Conservation (phyloP, 352 stramenopile genomes). For the Globisporangium acanthophoron region DNA sequence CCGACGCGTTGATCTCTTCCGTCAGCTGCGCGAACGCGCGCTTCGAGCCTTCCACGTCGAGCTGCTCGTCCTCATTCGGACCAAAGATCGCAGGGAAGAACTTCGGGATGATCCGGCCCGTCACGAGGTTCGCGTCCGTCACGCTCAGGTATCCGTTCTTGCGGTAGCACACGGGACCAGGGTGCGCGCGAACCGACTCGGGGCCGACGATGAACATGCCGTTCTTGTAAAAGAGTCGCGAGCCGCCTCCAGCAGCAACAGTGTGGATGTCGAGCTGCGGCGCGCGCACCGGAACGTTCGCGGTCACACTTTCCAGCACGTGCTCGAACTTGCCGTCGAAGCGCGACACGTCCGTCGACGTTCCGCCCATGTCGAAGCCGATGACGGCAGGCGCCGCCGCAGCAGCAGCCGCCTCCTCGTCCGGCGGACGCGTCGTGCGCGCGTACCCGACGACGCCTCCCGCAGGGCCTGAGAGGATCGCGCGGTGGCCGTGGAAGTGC, state of each 20-base stretch:
- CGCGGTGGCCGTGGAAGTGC: slow-evolving; percentile 89
- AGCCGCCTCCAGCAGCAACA: slow-evolving; percentile 96
- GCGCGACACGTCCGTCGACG: slow-evolving; percentile 96
- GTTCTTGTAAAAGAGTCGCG: slow-evolving; percentile 94
- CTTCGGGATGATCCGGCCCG: slow-evolving; percentile 94
- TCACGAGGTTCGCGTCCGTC: slow-evolving; percentile 98
- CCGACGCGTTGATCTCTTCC: slow-evolving; percentile 78
- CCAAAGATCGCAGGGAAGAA: slow-evolving; percentile 99
- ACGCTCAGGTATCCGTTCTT: slow-evolving; percentile 96
- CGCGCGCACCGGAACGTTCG: slow-evolving; percentile 96
- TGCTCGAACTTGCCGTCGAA: slow-evolving; percentile 97
- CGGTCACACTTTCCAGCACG: slow-evolving; percentile 98
- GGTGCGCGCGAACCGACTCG: slow-evolving; percentile 95
- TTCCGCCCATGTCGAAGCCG: slow-evolving; percentile 99
- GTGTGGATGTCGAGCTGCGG: slow-evolving; percentile 99
- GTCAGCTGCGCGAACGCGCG: slow-evolving; percentile 90
- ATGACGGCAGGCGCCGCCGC: slow-evolving; percentile 74
- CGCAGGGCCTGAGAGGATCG: slow-evolving; percentile 93
- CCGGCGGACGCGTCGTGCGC: slow-evolving; percentile 81
- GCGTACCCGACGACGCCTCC: slow-evolving; percentile 97
- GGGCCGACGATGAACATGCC: slow-evolving; percentile 97
- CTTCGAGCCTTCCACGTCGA: slow-evolving; percentile 94
- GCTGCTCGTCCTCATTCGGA: slow-evolving; percentile 93
- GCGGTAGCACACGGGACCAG: slow-evolving; percentile 95
- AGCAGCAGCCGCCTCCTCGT: slow-evolving; percentile 9